Evolutionary conservation across 2,329 filamentous ascomycete genomes (phyloP).

Genomic region (Cytospora mali): DNA sequence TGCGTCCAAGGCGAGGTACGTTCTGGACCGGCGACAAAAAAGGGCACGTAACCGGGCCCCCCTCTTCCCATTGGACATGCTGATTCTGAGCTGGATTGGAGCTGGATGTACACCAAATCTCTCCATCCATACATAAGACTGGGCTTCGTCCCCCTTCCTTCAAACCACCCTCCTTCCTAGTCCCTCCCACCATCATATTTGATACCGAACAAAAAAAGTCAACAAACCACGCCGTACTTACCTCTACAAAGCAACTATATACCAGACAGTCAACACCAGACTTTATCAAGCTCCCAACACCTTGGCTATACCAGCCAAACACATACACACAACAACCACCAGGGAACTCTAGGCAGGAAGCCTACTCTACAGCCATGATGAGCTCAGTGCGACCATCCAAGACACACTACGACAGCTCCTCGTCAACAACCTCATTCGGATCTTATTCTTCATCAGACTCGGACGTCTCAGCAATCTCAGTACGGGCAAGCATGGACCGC

Average conservation of each 20-base stretch:
- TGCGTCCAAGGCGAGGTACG: constrained; percentile 22
- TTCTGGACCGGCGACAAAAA: constrained; percentile 16
- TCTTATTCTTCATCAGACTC: constrained; percentile 44
- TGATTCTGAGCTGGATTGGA: constrained; percentile 14
- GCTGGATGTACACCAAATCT: constrained; percentile 24
- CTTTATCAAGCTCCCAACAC: neutral
- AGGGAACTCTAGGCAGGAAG: constrained; percentile 10
- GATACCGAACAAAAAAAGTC: neutral
- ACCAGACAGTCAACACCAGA: neutral
- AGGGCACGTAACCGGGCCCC: constrained; percentile 19
- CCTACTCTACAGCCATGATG: constrained; percentile 32
- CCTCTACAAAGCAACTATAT: neutral
- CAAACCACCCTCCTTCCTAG: neutral
- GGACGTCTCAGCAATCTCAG: constrained; percentile 44
- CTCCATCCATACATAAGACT: constrained; percentile 30
- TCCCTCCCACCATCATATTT: constrained; percentile 1
- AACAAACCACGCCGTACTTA: neutral
- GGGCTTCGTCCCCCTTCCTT: constrained; percentile 22
- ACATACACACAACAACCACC: neutral
- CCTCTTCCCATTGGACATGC: constrained; percentile 16
- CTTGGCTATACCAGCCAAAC: neutral
- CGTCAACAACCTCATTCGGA: constrained; percentile 39
- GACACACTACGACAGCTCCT: constrained; percentile 43
- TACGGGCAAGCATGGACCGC: constrained; percentile 53
- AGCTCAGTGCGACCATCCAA: constrained; percentile 40